phyloP scores from a whole-genome alignment of 345 rosid genomes.

The rapeseed (Brassica napus) region Da-Ae NC_063445.1:11602001-11602500 shows the following conservation, averaged over 20 bases:
- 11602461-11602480: conserved; percentile 59
- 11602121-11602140: too few species aligned
- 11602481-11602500: conserved; percentile 47
- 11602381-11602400: conserved; percentile 46
- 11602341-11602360: conserved; percentile 47
- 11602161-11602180: too few species aligned
- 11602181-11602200: too few species aligned
- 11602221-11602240: too few species aligned
- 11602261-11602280: conserved; percentile 44
- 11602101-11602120: too few species aligned
- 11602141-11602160: too few species aligned
- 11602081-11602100: too few species aligned
- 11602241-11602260: neutral
- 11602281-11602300: conserved; percentile 44
- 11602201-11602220: too few species aligned
- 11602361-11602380: conserved; percentile 39
- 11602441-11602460: conserved; percentile 54
- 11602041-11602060: too few species aligned
- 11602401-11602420: conserved; percentile 55
- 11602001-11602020: too few species aligned
- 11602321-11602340: conserved; percentile 48
- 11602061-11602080: too few species aligned
- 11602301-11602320: conserved; percentile 45
- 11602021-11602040: too few species aligned
- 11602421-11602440: conserved; percentile 55